A percentile compares a stretch with the other conserved stretches of the same genome.
These are phyloP conservation scores for Pterulicium gracile DNA, from an alignment of 1,284 basidiomycete genomes.

Conservation along the genomic window DNA sequence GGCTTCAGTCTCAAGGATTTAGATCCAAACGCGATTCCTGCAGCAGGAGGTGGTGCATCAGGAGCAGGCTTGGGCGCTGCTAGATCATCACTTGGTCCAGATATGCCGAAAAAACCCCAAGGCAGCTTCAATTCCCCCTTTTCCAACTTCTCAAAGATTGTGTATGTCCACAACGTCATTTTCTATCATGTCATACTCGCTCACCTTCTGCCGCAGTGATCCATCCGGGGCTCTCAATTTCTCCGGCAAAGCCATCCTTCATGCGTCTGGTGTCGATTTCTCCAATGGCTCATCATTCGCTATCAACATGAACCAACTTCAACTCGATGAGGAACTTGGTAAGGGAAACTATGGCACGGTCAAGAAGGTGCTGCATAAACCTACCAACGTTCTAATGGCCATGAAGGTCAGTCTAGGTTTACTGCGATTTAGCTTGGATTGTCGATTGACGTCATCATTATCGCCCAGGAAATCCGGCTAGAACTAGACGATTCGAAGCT, in stretches of 20 bases:
- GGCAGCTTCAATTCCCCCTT: slow-evolving; percentile 66
- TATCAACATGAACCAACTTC: slow-evolving; percentile 94
- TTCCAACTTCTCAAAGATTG: slow-evolving; percentile 88
- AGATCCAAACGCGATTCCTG: slow-evolving; percentile 25
- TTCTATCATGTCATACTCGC: slow-evolving; percentile 10
- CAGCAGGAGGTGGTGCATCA: slow-evolving; percentile 35
- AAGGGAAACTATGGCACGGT: slow-evolving; percentile 97
- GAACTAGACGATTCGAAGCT: slow-evolving; percentile 73
- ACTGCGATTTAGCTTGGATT: neutral
- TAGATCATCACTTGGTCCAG: slow-evolving; percentile 35
- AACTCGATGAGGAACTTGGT: slow-evolving; percentile 87
- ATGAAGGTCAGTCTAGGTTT: slow-evolving; percentile 69
- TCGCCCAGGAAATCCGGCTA: slow-evolving; percentile 66
- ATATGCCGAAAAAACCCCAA: slow-evolving; percentile 31
- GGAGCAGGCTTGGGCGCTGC: slow-evolving; percentile 65
- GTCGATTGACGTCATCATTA: neutral
- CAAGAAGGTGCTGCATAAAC: slow-evolving; percentile 89
- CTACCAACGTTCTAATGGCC: slow-evolving; percentile 94
- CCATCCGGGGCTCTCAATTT: slow-evolving; percentile 93
- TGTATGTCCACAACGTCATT: slow-evolving; percentile 44
- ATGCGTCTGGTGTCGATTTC: slow-evolving; percentile 92
- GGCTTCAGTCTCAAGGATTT: slow-evolving; percentile 57
- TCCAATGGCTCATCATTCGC: slow-evolving; percentile 86
- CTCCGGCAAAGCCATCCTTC: slow-evolving; percentile 85
- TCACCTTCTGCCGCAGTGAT: slow-evolving; percentile 44